Base-by-base conservation (phyloP, 2,329 filamentous ascomycete genomes). In the Aspergillus spinulosporus region DNA sequence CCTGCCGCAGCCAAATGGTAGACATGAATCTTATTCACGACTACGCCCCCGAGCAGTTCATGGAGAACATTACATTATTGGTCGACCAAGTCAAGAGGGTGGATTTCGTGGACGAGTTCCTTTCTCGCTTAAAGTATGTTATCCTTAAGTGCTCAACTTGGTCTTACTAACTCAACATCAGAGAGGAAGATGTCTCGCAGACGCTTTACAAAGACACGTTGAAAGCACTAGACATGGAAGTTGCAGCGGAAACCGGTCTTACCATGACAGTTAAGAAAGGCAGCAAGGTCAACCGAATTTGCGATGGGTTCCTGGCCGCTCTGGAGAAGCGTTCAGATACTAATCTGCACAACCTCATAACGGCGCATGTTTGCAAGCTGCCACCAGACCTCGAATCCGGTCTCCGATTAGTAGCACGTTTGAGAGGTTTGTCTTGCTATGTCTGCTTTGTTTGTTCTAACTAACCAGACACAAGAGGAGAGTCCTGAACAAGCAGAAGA, bases 1-100 rank as follows among this genome's bases (percentile, higher is more conserved):
- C 91, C 60, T 97, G 94, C 70, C 86, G 94, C 49, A 93, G 87
- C 21, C 95, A 99, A 71, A 85, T 95, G 64, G 94, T 99, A 0
- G 94, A 99, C 68, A 92, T 97, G 88, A 99, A 99, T 68, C 93
- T 99, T 59, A 79, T 99, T 2, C 93, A 96, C 68, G 94, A 99
- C 68, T 90, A 97, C 74, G 86, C 86, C n/a, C 91, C 93, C 0
- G 81, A 86, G 37, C 89, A 95, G 63, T 97, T 99, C 69, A 81
- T 97, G 70, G 77, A 82, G 3, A 89, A 87, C 62, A 83, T 96
- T 8, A 80, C 81, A 0, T 73, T 89, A 0, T 96, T 99, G 67
- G 79, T 97, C 32, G 86, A 91, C 14, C 92, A 99, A 71, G 80
- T 99, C 40, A 86, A 88, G 64, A 92, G 90, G 61, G 80, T 89